Evolutionary conservation across 2,329 filamentous ascomycete genomes (phyloP).

Genomic region (Pleurostoma richardsiae): DNA sequence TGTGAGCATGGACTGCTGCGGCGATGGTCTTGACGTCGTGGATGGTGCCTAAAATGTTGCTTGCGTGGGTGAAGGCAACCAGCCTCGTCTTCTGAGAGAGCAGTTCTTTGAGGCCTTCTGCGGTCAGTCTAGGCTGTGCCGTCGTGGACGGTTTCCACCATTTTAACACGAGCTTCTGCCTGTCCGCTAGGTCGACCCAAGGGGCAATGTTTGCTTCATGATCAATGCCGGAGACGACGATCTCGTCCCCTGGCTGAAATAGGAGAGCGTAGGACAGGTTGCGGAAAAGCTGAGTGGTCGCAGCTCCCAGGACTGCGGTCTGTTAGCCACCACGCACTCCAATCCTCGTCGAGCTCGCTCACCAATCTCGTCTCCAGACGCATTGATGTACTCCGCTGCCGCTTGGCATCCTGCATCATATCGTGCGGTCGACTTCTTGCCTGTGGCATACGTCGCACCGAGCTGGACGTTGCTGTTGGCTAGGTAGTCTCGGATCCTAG

Average conservation of each 20-base stretch:
- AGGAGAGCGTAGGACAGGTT: slow-evolving; percentile 57
- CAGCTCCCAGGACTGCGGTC: slow-evolving; percentile 58
- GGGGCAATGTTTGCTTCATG: slow-evolving; percentile 74
- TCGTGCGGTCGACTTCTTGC: slow-evolving; percentile 51
- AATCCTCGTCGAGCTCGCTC: slow-evolving; percentile 5
- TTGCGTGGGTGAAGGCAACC: slow-evolving; percentile 68
- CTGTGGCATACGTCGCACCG: slow-evolving; percentile 62
- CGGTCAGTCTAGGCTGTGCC: slow-evolving; percentile 53
- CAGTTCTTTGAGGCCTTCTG: slow-evolving; percentile 50
- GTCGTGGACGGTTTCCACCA: slow-evolving; percentile 58
- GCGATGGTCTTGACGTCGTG: slow-evolving; percentile 56
- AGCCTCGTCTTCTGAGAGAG: slow-evolving; percentile 62
- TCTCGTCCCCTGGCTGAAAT: slow-evolving; percentile 55
- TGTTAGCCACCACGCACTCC: neutral
- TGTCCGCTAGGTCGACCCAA: slow-evolving; percentile 64
- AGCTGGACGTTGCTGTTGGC: slow-evolving; percentile 68
- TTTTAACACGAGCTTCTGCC: slow-evolving; percentile 56
- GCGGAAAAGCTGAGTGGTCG: slow-evolving; percentile 71
- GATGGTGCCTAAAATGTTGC: slow-evolving; percentile 69
- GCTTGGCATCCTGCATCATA: slow-evolving; percentile 58
- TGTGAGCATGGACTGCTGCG: slow-evolving; percentile 40
- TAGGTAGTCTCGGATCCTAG: slow-evolving; percentile 61
- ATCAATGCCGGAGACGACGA: slow-evolving; percentile 67
- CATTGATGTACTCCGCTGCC: slow-evolving; percentile 68
- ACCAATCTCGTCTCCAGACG: slow-evolving; percentile 60